A percentile compares a stretch with the other conserved stretches of the same genome.
Evolutionary conservation across 495 filamentous ascomycete genomes (phyloP).

Genomic region (Ramalina peruviana): DNA sequence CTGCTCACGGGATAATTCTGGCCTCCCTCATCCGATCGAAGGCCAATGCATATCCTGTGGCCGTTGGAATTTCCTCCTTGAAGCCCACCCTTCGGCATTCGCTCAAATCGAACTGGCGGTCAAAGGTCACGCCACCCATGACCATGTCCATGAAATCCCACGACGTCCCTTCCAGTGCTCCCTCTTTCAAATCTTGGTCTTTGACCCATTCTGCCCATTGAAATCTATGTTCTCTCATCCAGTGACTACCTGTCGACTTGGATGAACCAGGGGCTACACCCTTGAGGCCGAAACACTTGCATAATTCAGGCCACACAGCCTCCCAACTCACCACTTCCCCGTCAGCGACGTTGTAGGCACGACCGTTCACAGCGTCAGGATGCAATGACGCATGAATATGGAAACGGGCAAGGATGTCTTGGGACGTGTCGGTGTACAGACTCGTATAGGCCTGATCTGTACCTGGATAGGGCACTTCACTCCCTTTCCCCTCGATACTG

Average conservation of each 20-base stretch:
- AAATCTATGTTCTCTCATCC: conserved; percentile 5
- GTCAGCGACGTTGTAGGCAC: conserved; percentile 25
- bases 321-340: conserved; percentile 20
- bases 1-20: neutral
- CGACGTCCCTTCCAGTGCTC: conserved; percentile 8
- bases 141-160: conserved; percentile 6
- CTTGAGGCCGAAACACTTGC: conserved; percentile 24
- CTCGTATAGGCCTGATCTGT: conserved; percentile 3
- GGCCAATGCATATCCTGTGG: neutral
- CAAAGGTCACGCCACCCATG: neutral
- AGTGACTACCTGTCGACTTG: neutral
- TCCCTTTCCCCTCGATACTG: conserved; percentile 18
- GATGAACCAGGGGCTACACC: conserved; percentile 12
- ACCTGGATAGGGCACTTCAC: conserved; percentile 25
- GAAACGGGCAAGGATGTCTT: conserved; percentile 29
- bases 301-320: conserved; percentile 23
- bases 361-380: conserved; percentile 12
- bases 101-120: conserved; percentile 2
- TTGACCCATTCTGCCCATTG: conserved; percentile 9
- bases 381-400: conserved; percentile 25
- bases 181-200: conserved; percentile 8
- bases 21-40: neutral
- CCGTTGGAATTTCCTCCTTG: neutral
- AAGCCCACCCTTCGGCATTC: conserved; percentile 1
- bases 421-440: conserved; percentile 23